Percentiles rank a stretch among this genome's conserved stretches.
These are phyloP conservation scores for Phellinidium pouzarii DNA, from an alignment of 1,284 basidiomycete genomes.

Conservation along the genomic window DNA sequence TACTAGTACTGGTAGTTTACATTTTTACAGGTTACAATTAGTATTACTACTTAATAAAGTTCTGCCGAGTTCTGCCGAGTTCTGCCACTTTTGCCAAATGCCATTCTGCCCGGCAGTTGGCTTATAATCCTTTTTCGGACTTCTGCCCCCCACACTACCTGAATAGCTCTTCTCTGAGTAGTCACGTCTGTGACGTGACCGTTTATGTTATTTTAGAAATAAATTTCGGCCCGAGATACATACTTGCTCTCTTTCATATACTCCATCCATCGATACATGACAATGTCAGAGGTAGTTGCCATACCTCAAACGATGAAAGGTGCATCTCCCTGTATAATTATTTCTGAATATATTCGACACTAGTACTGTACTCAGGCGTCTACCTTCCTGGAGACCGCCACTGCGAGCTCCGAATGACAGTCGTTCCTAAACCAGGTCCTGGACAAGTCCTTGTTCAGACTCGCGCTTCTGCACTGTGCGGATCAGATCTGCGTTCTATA, in stretches of 20 bases:
- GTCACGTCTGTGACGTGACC: too few species aligned
- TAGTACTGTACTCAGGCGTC: conserved; percentile 13
- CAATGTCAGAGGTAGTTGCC: not conserved
- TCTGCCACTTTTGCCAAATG: too few species aligned
- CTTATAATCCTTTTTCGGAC: too few species aligned
- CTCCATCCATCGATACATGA: not conserved
- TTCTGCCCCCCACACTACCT: too few species aligned
- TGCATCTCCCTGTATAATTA: not conserved
- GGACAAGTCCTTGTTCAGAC: conserved; percentile 17
- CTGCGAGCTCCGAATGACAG: conserved; percentile 6
- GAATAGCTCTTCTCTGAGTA: too few species aligned
- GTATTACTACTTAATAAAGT: too few species aligned
- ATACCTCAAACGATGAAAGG: conserved; percentile 2
- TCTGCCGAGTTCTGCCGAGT: too few species aligned
- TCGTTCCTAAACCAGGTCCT: conserved; percentile 12
- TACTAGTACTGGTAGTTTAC: too few species aligned
- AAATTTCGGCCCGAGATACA: not conserved
- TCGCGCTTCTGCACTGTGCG: conserved; percentile 18
- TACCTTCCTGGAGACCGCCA: conserved; percentile 16
- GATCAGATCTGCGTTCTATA: conserved; percentile 17
- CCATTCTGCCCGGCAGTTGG: too few species aligned
- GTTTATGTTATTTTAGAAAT: too few species aligned
- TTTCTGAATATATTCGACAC: too few species aligned
- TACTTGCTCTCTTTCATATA: not conserved
- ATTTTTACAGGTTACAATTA: too few species aligned